A percentile compares a stretch with the other conserved stretches of the same genome.
These are phyloP conservation scores for Tuber brumale DNA, from an alignment of 495 filamentous ascomycete species.

Conservation along the genomic window DNA sequence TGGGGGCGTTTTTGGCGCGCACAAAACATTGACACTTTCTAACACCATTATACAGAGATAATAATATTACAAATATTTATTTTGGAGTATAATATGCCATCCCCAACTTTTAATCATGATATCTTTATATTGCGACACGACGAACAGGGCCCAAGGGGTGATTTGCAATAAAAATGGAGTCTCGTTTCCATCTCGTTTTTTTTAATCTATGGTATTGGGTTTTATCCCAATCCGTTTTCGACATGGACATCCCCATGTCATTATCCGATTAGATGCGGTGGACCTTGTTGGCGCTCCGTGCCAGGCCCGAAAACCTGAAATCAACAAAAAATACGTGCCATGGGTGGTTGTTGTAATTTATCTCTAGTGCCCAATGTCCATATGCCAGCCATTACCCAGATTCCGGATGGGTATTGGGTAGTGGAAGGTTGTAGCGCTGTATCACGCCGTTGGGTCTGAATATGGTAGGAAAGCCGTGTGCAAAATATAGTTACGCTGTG, in stretches of 20 bases:
- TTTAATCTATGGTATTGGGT: not conserved
- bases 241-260: not conserved
- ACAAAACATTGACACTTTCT: too few relatives aligned
- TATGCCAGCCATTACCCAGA: not conserved
- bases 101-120: too few relatives aligned
- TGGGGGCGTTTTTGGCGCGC: too few relatives aligned
- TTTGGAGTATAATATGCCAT: too few relatives aligned
- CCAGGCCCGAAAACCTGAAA: not conserved
- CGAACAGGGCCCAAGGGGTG: too few relatives aligned
- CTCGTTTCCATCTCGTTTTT: not conserved
- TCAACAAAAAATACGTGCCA: not conserved
- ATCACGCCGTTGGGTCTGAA: not conserved
- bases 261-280: not conserved
- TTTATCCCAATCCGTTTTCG: not conserved
- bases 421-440: not conserved
- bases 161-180: not conserved
- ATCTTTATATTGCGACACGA: too few relatives aligned
- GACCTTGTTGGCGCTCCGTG: not conserved
- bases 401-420: not conserved
- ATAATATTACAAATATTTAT: too few relatives aligned
- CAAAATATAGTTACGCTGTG: not conserved
- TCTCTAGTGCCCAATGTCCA: not conserved
- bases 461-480: not conserved
- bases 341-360: not conserved
- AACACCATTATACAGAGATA: too few relatives aligned